Evolutionary conservation across 2,329 filamentous ascomycete genomes (phyloP).

Genomic region (Colletotrichum euphorbiae): DNA sequence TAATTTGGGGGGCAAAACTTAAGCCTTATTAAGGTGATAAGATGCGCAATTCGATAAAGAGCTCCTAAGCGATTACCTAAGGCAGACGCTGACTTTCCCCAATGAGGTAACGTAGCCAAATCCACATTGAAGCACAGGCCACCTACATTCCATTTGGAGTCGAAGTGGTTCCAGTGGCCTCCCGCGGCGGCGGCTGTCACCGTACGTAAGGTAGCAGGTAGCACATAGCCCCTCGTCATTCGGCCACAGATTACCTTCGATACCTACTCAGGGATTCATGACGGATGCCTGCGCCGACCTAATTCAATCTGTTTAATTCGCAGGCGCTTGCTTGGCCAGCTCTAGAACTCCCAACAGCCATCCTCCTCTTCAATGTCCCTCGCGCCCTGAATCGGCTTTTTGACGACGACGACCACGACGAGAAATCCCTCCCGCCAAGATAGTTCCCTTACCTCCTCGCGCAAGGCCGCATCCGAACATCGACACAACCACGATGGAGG

Average conservation of each 20-base stretch:
- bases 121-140: conserved; percentile 27
- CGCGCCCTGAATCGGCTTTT: neutral
- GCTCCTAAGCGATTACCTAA: conserved; percentile 19
- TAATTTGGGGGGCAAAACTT: conserved; percentile 22
- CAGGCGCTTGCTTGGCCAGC: conserved; percentile 34
- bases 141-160: conserved; percentile 19
- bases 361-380: conserved; percentile 16
- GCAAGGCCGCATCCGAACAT: conserved; percentile 36
- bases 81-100: neutral
- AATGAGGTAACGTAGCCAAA: conserved; percentile 11
- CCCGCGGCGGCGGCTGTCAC: conserved; percentile 31
- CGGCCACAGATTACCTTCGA: conserved; percentile 29
- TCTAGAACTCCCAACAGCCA: conserved; percentile 12
- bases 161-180: conserved; percentile 28
- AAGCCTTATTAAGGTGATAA: neutral
- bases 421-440: conserved; percentile 37
- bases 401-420: conserved; percentile 19
- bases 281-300: conserved; percentile 40
- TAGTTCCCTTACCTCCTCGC: conserved; percentile 36
- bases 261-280: conserved; percentile 33
- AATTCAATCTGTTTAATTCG: conserved; percentile 38
- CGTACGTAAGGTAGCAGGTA: conserved; percentile 11
- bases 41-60: conserved; percentile 23
- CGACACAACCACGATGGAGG: conserved; percentile 75
- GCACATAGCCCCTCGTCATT: conserved; percentile 37